Conservation (phyloP, 805 yeast genomes). For the Yamadazyma olivae region DNA sequence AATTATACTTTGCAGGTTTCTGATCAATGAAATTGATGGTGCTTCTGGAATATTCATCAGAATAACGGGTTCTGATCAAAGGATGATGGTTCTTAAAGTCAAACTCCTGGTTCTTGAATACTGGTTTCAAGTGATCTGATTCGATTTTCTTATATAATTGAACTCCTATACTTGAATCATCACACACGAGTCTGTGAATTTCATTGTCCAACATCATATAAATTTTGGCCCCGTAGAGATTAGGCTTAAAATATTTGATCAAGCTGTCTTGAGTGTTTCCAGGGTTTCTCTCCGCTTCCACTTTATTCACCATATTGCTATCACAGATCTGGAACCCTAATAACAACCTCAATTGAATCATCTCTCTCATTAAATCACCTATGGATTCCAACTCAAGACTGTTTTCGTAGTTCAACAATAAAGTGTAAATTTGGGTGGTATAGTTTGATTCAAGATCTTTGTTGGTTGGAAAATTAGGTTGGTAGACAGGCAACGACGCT, state of each 20-base stretch:
- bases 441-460: conserved; percentile 69
- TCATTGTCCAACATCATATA: conserved; percentile 79
- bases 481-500: conserved; percentile 83
- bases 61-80: conserved; percentile 74
- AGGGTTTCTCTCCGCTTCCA: conserved; percentile 60
- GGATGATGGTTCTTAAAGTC: conserved; percentile 21
- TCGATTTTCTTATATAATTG: conserved; percentile 54
- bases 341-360: conserved; percentile 78
- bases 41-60: conserved; percentile 58
- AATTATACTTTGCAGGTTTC: conserved; percentile 59
- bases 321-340: conserved; percentile 89
- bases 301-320: conserved; percentile 61
- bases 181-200: conserved; percentile 79
- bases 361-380: conserved; percentile 68
- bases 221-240: conserved; percentile 56
- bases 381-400: conserved; percentile 49
- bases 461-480: conserved; percentile 71
- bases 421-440: conserved; percentile 80
- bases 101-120: conserved; percentile 9
- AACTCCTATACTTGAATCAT: conserved; percentile 71
- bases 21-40: conserved; percentile 53
- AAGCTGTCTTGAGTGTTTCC: conserved; percentile 54
- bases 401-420: conserved; percentile 61
- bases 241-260: conserved; percentile 51
- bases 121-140: conserved; percentile 5